Evolutionary conservation across 2,329 filamentous ascomycete genomes (phyloP).

Genomic region (Penicillium rolfsii): DNA sequence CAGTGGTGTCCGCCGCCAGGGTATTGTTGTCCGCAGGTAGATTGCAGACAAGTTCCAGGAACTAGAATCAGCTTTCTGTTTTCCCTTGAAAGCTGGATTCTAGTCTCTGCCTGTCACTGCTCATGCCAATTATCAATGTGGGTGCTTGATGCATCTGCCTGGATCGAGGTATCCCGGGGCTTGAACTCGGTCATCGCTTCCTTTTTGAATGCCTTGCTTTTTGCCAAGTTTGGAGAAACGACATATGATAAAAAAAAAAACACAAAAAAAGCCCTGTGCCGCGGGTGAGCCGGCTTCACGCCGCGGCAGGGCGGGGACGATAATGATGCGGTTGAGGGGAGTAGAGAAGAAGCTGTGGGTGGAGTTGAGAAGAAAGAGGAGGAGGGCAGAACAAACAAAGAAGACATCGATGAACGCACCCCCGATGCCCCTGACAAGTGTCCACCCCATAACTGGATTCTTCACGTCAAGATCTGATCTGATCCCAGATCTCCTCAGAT

Average conservation of each 20-base stretch:
- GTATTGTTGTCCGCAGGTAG: conserved; percentile 46
- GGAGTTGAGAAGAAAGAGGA: conserved; percentile 2
- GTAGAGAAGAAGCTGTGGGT: neutral
- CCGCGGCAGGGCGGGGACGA: conserved; percentile 24
- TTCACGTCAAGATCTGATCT: neutral
- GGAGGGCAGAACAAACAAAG: conserved; percentile 15
- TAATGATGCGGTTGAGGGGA: conserved; percentile 11
- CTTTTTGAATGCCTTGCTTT: conserved; percentile 8
- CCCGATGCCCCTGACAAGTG: conserved; percentile 22
- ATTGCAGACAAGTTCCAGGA: conserved; percentile 11
- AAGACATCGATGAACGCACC: conserved; percentile 21
- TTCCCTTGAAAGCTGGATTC: neutral
- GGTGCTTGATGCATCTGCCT: conserved; percentile 6
- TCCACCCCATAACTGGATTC: conserved; percentile 14
- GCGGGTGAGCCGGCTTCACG: conserved; percentile 26
- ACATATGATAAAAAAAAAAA: conserved; percentile 6
- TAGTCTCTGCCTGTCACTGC: neutral
- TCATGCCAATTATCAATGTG: neutral
- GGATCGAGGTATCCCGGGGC: conserved; percentile 10
- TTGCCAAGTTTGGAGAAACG: conserved; percentile 1
- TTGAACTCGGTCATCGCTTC: conserved; percentile 6
- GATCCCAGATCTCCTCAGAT: neutral
- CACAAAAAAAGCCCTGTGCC: conserved; percentile 23
- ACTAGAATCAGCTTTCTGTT: neutral
- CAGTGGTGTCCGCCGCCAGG: conserved; percentile 40